phyloP scores from a whole-genome alignment of 805 yeast genomes.

The Phaffomyces thermotolerans region DNA sequence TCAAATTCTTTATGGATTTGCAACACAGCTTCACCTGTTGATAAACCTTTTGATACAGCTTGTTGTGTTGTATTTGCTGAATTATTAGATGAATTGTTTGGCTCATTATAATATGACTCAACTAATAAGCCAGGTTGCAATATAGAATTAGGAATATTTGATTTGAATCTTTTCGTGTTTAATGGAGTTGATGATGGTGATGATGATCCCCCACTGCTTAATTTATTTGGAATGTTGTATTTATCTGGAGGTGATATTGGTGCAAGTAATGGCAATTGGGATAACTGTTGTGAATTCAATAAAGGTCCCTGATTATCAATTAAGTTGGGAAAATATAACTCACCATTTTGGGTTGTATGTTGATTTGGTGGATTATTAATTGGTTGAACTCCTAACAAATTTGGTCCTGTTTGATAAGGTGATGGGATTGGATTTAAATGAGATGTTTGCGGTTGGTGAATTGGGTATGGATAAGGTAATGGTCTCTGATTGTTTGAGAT shows the following conservation, averaged over 20 bases:
- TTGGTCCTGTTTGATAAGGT: constrained; percentile 6
- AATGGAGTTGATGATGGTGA: constrained; percentile 3
- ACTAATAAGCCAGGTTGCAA: constrained; percentile 8
- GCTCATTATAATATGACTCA: constrained; percentile 4
- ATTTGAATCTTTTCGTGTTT: constrained; percentile 1
- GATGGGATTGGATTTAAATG: background rate
- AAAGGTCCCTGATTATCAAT: constrained; percentile 4
- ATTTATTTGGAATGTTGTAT: background rate
- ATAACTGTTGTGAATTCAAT: constrained; percentile 2
- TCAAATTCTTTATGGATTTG: constrained; percentile 18
- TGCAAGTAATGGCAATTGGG: constrained; percentile 3
- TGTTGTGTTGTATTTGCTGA: background rate
- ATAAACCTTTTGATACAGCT: background rate
- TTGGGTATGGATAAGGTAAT: constrained; percentile 6
- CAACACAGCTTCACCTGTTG: constrained; percentile 19
- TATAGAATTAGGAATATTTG: constrained; percentile 5
- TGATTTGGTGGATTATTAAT: background rate
- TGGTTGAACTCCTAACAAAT: background rate
- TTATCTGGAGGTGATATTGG: constrained; percentile 2
- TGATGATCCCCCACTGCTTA: background rate
- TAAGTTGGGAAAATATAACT: constrained; percentile 5
- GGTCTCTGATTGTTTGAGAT: constrained; percentile 4
- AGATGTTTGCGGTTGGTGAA: constrained; percentile 2
- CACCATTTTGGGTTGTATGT: background rate
- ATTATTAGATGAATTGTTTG: background rate